These are phyloP conservation scores for Kodamaea fungicola DNA, from an alignment of 1,139 yeast species.

Conservation along the genomic window DNA sequence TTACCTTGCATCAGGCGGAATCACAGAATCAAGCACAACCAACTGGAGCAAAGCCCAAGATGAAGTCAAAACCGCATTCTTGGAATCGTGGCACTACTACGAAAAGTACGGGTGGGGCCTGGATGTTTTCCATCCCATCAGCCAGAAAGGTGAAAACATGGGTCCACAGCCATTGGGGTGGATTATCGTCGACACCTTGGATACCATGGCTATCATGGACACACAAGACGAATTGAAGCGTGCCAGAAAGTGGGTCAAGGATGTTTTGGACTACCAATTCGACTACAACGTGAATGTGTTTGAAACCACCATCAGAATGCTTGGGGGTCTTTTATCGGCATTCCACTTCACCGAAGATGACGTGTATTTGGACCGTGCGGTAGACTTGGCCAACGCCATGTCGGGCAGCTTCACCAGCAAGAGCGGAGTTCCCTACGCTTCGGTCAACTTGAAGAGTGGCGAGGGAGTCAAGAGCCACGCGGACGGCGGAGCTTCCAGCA, in stretches of 20 bases:
- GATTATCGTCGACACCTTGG: constrained; percentile 90
- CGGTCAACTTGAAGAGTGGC: constrained; percentile 68
- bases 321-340: constrained; percentile 88
- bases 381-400: constrained; percentile 64
- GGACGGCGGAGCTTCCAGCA: constrained; percentile 68
- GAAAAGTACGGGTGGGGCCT: constrained; percentile 79
- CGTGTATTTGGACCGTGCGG: constrained; percentile 73
- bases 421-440: constrained; percentile 73
- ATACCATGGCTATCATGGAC: constrained; percentile 81
- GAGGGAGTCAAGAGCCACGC: constrained; percentile 59
- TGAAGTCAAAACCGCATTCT: constrained; percentile 61
- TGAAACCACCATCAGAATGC: constrained; percentile 91
- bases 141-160: constrained; percentile 68
- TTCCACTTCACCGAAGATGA: constrained; percentile 69
- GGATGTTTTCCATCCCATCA: constrained; percentile 61
- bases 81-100: constrained; percentile 79
- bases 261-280: constrained; percentile 48
- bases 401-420: constrained; percentile 62
- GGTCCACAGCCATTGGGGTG: constrained; percentile 86
- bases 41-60: constrained; percentile 47
- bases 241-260: constrained; percentile 73
- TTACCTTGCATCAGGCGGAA: constrained; percentile 13
- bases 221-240: constrained; percentile 59
- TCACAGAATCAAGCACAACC: constrained; percentile 2
- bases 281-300: constrained; percentile 79